Evolutionary conservation across 2,329 filamentous ascomycete genomes (phyloP).

Genomic region (Fusarium burgessii): DNA sequence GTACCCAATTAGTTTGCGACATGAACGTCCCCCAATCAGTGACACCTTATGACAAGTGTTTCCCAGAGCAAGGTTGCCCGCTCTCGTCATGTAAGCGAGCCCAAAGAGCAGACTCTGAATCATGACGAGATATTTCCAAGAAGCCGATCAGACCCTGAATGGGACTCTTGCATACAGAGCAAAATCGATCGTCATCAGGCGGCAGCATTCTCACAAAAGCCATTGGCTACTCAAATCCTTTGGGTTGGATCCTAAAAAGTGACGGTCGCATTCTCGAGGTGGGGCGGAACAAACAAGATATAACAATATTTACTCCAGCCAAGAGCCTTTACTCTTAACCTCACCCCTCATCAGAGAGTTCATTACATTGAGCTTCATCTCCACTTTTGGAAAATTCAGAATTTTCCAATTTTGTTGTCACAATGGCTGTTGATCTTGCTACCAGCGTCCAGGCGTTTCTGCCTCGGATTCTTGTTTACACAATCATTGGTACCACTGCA

Average conservation of each 20-base stretch:
- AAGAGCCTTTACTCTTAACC: neutral
- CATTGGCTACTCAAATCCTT: neutral
- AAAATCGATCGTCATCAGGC: constrained; percentile 5
- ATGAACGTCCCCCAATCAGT: neutral
- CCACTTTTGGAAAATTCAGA: neutral
- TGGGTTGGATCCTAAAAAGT: neutral
- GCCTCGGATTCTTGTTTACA: constrained; percentile 15
- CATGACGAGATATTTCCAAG: neutral
- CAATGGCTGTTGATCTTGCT: constrained; percentile 6
- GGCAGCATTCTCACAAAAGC: neutral
- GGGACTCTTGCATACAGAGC: neutral
- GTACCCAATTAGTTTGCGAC: rapidly evolving
- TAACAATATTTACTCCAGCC: neutral
- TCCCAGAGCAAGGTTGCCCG: neutral
- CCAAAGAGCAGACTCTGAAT: neutral
- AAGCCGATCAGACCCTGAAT: neutral
- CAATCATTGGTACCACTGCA: constrained; percentile 8
- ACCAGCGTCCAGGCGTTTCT: neutral
- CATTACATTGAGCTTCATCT: neutral
- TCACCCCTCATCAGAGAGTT: neutral
- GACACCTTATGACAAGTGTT: neutral
- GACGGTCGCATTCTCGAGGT: neutral
- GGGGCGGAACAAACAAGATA: neutral
- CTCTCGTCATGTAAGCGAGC: neutral
- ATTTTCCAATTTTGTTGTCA: neutral